Percentiles rank a stretch among this genome's conserved stretches.
phyloP scores from a whole-genome alignment of 148 eudicot genomes.

The Chenopodium berlandieri region DNA sequence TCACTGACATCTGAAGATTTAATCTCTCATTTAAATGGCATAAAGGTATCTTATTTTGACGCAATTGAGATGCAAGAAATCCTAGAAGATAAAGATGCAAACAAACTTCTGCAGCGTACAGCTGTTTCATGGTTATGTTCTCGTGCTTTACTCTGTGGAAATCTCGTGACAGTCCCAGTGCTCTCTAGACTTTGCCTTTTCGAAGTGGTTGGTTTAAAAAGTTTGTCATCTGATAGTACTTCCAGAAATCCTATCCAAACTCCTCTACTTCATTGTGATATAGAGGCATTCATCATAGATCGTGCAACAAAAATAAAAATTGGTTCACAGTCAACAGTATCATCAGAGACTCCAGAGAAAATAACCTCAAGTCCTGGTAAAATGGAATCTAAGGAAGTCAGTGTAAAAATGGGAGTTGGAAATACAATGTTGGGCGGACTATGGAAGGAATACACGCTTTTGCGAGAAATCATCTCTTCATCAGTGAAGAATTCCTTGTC shows the following conservation, averaged over 20 bases:
- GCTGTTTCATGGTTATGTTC: conserved; percentile 54
- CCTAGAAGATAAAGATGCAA: conserved; percentile 52
- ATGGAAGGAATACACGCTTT: conserved; percentile 60
- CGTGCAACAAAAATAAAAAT: conserved; percentile 56
- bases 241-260: conserved; percentile 18
- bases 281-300: conserved; percentile 48
- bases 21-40: conserved; percentile 25
- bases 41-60: conserved; percentile 26
- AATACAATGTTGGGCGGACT: conserved; percentile 62
- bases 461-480: conserved; percentile 64
- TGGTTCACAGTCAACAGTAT: conserved; percentile 32
- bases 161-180: conserved; percentile 63
- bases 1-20: conserved; percentile 39
- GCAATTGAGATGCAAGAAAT: conserved; percentile 49
- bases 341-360: conserved; percentile 26
- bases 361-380: conserved; percentile 25
- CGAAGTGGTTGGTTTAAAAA: conserved; percentile 53
- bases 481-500: conserved; percentile 51
- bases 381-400: conserved; percentile 24
- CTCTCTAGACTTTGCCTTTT: conserved; percentile 58
- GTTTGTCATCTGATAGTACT: conserved; percentile 29
- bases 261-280: conserved; percentile 26
- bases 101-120: conserved; percentile 57
- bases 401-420: conserved; percentile 31
- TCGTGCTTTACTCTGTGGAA: conserved; percentile 61